Evolutionary conservation across 768 basidiomycete genomes (phyloP), one percentile per base, ranked within the genome.

Genomic region (Boletus tomentosulus): DNA sequence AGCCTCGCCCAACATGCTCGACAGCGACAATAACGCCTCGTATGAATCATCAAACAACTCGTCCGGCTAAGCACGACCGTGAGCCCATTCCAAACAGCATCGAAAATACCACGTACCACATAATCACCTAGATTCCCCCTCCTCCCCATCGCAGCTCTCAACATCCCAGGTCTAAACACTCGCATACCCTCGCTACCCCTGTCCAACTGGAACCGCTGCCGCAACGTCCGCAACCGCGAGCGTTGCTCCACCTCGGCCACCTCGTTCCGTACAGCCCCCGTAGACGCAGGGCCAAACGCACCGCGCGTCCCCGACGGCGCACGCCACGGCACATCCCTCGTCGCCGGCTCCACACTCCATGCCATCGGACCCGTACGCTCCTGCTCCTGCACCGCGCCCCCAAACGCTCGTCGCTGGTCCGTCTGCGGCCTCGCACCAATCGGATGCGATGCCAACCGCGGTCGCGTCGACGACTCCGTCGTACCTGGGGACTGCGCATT

Each of bases 11-110:
- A 90, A 67, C 16, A 80, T 67, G 13, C 75, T 75, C 34, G 83
- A 76, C 44, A 90, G 69, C 3, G 78, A 76, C 19, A 89, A 58
- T 48, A 90, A 66, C 37, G 74, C 80, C 65, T 92, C 89, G 60
- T 90, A 91, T 2, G 89, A 90, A 6, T 76, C 68, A 57, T 89
- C 86, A 64, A 89, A 85, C 57, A 89, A 78, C 62, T 90, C 87
- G 55, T 90, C 89, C 49, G 83, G 81, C 87, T 87, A 59, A 19
- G 6, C 56, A 53, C 50, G 12, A 34, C 33, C 13, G 52, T 48
- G 43, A 10, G 27, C 38, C 49, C 30, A 41, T 33, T 33, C 53
- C 53, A 51, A 54, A 13, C 31, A 15, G 51, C 46, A 51, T 13
- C 38, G 4, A 41, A 19, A 34, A 12, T 1, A 30, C n/a, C 33